Evolutionary conservation across 306 rosid genomes (phyloP).

Genomic region (Adenanthera pavonina): DNA sequence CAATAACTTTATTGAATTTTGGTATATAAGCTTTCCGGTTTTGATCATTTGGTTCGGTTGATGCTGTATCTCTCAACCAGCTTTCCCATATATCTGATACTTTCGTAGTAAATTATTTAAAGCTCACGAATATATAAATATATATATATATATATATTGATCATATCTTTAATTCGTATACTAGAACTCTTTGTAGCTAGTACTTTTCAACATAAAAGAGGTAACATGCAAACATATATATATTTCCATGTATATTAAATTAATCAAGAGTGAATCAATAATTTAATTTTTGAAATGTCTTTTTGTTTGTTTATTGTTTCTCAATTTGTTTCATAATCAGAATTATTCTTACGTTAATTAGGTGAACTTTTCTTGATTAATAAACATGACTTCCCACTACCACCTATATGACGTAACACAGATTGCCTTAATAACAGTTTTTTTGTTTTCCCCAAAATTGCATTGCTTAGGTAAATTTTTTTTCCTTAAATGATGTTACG

Average conservation of each 20-base stretch:
- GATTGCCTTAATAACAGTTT: neutral
- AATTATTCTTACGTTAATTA: neutral
- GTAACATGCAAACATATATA: neutral
- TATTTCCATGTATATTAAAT: neutral
- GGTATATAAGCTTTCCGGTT: neutral
- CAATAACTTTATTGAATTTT: conserved; percentile 13
- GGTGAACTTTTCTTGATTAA: neutral
- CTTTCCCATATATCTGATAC: neutral
- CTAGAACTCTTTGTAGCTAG: neutral
- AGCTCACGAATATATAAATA: neutral
- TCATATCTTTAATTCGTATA: neutral
- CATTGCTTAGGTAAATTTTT: neutral
- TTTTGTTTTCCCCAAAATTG: neutral
- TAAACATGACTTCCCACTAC: neutral
- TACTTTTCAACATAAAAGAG: neutral
- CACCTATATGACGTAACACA: neutral
- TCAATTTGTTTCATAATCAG: neutral
- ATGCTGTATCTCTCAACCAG: neutral
- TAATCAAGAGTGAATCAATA: neutral
- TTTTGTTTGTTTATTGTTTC: neutral
- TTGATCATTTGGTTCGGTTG: neutral
- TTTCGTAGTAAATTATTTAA: neutral
- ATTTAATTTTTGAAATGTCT: neutral
- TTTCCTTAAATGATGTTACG: neutral
- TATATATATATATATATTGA: neutral